Evolutionary conservation across 2,329 filamentous ascomycete species (phyloP).

Genomic region (Xylariales sp.): DNA sequence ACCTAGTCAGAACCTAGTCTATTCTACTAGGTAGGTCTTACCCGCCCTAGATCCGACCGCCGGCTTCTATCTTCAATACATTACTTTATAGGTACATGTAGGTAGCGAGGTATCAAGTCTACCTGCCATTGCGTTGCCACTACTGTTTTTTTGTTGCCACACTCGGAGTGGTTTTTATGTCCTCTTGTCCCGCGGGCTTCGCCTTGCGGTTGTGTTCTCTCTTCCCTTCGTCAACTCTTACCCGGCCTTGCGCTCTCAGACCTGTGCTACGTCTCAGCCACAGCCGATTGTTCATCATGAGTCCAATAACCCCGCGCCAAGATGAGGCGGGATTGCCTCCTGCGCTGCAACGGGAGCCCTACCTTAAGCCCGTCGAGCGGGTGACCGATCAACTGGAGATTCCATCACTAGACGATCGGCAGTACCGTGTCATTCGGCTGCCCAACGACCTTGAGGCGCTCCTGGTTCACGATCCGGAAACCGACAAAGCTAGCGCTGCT

Average conservation of each 20-base stretch:
- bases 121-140: slow-evolving; percentile 5
- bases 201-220: slow-evolving; percentile 23
- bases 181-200: slow-evolving; percentile 17
- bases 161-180: slow-evolving; percentile 31
- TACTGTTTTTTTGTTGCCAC: slow-evolving; percentile 24
- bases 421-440: slow-evolving; percentile 87
- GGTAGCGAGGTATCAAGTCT: slow-evolving; percentile 7
- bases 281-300: slow-evolving; percentile 40
- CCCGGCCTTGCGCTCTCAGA: slow-evolving; percentile 26
- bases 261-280: slow-evolving; percentile 25
- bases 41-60: slow-evolving; percentile 14
- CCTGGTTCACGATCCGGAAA: slow-evolving; percentile 91
- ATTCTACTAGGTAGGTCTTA: slow-evolving; percentile 3
- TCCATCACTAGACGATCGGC: slow-evolving; percentile 74
- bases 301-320: slow-evolving; percentile 41
- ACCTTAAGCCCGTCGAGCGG: slow-evolving; percentile 51
- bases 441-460: slow-evolving; percentile 90
- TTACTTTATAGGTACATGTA: slow-evolving; percentile 5
- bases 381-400: slow-evolving; percentile 50
- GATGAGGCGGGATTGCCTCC: slow-evolving; percentile 42
- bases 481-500: slow-evolving; percentile 95
- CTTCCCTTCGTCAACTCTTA: slow-evolving; percentile 11
- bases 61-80: slow-evolving; percentile 7
- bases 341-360: slow-evolving; percentile 48
- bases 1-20: too few species aligned